Conservation (phyloP, 306 rosid genomes). For the Corylus americana region DNA sequence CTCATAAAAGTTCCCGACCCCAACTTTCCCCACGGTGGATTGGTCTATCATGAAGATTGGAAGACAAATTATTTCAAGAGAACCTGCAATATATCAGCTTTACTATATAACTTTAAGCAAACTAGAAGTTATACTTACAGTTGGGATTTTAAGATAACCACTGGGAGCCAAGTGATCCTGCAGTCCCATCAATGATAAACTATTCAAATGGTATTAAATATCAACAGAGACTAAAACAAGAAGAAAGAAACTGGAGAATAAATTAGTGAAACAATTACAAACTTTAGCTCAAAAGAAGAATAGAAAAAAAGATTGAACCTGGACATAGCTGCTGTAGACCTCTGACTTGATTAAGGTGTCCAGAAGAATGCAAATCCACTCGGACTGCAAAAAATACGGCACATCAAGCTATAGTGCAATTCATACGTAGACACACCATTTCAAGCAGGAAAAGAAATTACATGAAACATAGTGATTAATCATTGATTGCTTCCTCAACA, state of each 20-base stretch:
- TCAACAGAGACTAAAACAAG: background rate
- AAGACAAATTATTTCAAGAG: constrained; percentile 3
- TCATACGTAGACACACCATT: background rate
- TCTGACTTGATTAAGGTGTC: constrained; percentile 50
- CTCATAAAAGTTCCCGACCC: background rate
- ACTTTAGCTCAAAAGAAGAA: background rate
- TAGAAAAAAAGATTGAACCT: constrained; percentile 47
- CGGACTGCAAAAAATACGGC: constrained; percentile 45
- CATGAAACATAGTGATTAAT: constrained; percentile 21
- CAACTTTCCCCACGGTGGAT: constrained; percentile 4
- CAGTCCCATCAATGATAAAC: constrained; percentile 22
- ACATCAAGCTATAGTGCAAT: constrained; percentile 21
- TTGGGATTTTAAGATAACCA: constrained; percentile 78
- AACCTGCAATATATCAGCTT: constrained; percentile 10
- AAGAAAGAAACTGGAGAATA: background rate
- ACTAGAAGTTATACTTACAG: constrained; percentile 49
- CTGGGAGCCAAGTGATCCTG: constrained; percentile 84
- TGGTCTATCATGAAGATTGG: constrained; percentile 8
- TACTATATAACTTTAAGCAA: constrained; percentile 10
- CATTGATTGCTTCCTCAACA: background rate
- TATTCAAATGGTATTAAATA: background rate
- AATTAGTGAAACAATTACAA: background rate
- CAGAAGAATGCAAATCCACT: constrained; percentile 51
- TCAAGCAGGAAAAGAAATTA: background rate
- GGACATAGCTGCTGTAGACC: constrained; percentile 63